phyloP scores from a whole-genome alignment of 2,329 filamentous ascomycete species.

The Claviceps sorghi region DNA sequence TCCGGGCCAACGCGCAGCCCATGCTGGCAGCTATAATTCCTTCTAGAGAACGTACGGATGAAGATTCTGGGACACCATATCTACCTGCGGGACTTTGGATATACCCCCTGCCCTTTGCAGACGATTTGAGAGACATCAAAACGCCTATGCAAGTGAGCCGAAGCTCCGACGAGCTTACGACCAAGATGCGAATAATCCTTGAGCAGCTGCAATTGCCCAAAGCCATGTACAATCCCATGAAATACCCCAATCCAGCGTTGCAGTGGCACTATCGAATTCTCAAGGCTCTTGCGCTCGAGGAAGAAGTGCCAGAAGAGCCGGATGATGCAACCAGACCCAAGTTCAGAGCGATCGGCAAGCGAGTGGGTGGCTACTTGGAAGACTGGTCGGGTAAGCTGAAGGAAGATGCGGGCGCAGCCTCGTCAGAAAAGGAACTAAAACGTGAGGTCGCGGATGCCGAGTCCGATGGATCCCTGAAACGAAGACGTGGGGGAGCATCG shows the following conservation, averaged over 20 bases:
- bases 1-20: slow-evolving; percentile 66
- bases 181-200: slow-evolving; percentile 68
- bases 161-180: slow-evolving; percentile 57
- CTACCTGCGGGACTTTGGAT: slow-evolving; percentile 81
- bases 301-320: slow-evolving; percentile 63
- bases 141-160: slow-evolving; percentile 36
- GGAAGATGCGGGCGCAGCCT: slow-evolving; percentile 29
- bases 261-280: slow-evolving; percentile 97
- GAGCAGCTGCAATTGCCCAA: slow-evolving; percentile 82
- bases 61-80: slow-evolving; percentile 49
- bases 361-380: slow-evolving; percentile 62
- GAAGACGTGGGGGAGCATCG: slow-evolving; percentile 20
- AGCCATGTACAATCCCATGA: slow-evolving; percentile 66
- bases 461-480: slow-evolving; percentile 30
- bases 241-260: slow-evolving; percentile 80
- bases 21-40: slow-evolving; percentile 70
- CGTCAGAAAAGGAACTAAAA: slow-evolving; percentile 31
- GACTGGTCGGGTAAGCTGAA: slow-evolving; percentile 62
- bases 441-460: slow-evolving; percentile 33
- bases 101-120: slow-evolving; percentile 72
- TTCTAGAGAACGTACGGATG: slow-evolving; percentile 50
- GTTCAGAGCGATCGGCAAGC: slow-evolving; percentile 77
- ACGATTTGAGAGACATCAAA: slow-evolving; percentile 69
- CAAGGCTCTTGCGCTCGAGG: slow-evolving; percentile 79
- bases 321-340: slow-evolving; percentile 73